Evolutionary conservation across 495 filamentous ascomycete genomes (phyloP), one percentile per base, ranked within the genome.

Genomic region (Penicillium cataractarum): DNA sequence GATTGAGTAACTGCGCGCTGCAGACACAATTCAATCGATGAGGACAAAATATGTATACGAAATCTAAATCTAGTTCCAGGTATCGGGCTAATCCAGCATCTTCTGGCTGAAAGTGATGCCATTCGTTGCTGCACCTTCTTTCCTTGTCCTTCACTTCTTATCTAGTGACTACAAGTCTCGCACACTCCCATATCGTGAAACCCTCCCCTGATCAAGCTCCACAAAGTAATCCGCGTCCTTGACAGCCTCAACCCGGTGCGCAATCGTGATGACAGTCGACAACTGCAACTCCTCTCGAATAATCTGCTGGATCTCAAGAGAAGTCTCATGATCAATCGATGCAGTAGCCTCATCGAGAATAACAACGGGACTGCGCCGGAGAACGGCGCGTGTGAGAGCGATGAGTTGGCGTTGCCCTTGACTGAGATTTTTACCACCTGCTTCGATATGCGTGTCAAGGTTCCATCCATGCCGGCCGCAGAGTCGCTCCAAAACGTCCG

Each of bases 251-350:
- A 91, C 69, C 46, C 90, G 86, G 82, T 96, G 92, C 44, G 92
- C 92, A 75, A 96, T 92, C 4, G 90, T 93, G 52, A 96, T 87
- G 15, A 96, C 91, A 3, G 92, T 96, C 63, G 90, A 93, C 39
- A 87, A 78, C 51, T 74, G 78, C 77, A 95, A 78, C 78, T 94
- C 91, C 65, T 91, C 87, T 32, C 89, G 75, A 57, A 96, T 70
- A 35, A 95, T 78, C 66, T 86, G 80, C 78, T 96, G 92, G 50
- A 95, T 92, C 57, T 87, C 81, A 66, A 85, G 74, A n/a, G 90
- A 89, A 1, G 90, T 95, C 71, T 88, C 86, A 62, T 82, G 82
- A 66, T 96, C 92, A 62, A 96, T 92, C 15, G 86, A 90, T 17
- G 92, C 92, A n/a, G 92, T 96, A 19, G 92, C 92, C 74, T 93